Evolutionary conservation across 2,329 filamentous ascomycete species (phyloP).

Genomic region (Cercospora sesami): DNA sequence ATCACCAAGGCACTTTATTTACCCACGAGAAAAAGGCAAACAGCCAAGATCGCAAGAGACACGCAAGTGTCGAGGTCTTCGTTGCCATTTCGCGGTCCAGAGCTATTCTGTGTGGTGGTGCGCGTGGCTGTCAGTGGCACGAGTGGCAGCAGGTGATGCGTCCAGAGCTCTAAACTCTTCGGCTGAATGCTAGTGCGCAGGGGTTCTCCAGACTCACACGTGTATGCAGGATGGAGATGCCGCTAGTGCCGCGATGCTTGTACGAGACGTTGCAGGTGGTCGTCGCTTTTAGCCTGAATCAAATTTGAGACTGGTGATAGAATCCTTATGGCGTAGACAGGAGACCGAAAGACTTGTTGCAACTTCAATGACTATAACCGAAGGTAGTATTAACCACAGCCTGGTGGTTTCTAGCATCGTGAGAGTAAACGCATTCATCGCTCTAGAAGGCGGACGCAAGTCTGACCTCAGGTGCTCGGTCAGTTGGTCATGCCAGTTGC

Average conservation of each 20-base stretch:
- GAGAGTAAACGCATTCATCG: background rate
- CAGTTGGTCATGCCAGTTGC: background rate
- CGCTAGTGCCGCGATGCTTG: conserved; percentile 3
- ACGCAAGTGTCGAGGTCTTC: no score
- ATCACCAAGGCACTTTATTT: no score
- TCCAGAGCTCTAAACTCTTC: background rate
- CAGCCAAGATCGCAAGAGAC: no score
- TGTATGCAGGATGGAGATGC: conserved; percentile 5
- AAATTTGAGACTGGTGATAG: background rate
- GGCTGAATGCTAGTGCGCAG: conserved; percentile 16
- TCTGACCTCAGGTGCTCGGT: background rate
- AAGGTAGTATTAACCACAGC: background rate
- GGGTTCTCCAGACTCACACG: conserved; percentile 16
- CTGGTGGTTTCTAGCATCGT: background rate
- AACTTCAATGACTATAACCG: background rate
- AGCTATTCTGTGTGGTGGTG: background rate
- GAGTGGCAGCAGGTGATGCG: conserved; percentile 2
- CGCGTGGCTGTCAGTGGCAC: background rate
- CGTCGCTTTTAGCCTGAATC: conserved; percentile 9
- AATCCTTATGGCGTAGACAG: background rate
- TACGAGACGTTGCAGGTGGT: background rate
- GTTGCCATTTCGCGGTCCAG: no score
- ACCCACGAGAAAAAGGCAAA: no score
- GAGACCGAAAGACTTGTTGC: background rate
- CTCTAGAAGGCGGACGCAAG: background rate